Percentiles rank a stretch among this genome's conserved stretches.
Evolutionary conservation across 2,329 filamentous ascomycete genomes (phyloP).

Genomic region (Elsinoe arachidis): DNA sequence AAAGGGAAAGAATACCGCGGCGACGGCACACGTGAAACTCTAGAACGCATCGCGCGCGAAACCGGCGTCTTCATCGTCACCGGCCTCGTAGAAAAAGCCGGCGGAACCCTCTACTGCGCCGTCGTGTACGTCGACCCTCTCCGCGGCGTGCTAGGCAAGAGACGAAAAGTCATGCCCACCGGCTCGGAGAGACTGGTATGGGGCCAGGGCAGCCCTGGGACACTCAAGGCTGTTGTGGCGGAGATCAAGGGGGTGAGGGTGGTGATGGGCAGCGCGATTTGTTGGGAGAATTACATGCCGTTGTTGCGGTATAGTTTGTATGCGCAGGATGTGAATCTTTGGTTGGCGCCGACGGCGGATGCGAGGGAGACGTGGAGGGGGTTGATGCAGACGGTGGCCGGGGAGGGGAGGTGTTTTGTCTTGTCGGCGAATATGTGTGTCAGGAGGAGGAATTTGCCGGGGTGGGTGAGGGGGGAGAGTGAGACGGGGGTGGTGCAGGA

Average conservation of each 20-base stretch:
- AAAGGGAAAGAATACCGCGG: slow-evolving; percentile 45
- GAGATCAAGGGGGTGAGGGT: slow-evolving; percentile 69
- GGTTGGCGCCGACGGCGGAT: slow-evolving; percentile 85
- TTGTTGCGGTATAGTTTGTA: slow-evolving; percentile 76
- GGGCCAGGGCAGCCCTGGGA: slow-evolving; percentile 75
- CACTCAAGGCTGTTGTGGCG: slow-evolving; percentile 69
- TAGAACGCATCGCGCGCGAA: slow-evolving; percentile 67
- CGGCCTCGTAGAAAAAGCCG: slow-evolving; percentile 70
- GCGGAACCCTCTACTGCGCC: slow-evolving; percentile 75
- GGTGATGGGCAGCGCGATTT: slow-evolving; percentile 79
- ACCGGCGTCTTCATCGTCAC: slow-evolving; percentile 75
- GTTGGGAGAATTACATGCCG: slow-evolving; percentile 97
- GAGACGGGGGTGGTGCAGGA: slow-evolving; percentile 19
- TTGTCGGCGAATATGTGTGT: slow-evolving; percentile 79
- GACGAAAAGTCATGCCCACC: slow-evolving; percentile 89
- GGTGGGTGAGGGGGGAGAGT: slow-evolving; percentile 42
- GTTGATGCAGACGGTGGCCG: slow-evolving; percentile 72
- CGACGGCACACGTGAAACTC: slow-evolving; percentile 68
- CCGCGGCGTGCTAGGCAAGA: slow-evolving; percentile 68
- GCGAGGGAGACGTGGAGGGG: slow-evolving; percentile 71
- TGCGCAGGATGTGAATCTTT: slow-evolving; percentile 83
- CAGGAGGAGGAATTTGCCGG: slow-evolving; percentile 47
- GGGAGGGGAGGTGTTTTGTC: slow-evolving; percentile 78
- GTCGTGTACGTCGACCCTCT: slow-evolving; percentile 73
- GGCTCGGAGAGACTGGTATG: slow-evolving; percentile 76